Base-by-base conservation (phyloP, 2,329 filamentous ascomycete genomes). In the Penicillium sp. region DNA sequence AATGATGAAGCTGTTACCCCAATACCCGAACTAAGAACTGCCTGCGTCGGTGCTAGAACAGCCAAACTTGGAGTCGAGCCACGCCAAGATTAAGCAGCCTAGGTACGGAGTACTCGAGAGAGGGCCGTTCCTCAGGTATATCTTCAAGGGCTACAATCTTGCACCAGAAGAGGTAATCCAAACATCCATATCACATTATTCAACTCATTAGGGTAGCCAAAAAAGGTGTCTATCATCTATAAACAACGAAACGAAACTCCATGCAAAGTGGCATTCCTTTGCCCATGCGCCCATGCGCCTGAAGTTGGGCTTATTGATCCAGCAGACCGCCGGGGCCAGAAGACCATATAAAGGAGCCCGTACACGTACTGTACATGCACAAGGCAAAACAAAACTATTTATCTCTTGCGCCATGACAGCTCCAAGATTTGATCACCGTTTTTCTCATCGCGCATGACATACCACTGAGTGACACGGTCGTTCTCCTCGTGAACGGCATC, bases 401-500 rank as follows among this genome's bases (percentile, higher is more conserved):
- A 55, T 52, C 45, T 55, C 21, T 51, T 57, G 26, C 61, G 63
- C 69, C 69, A 72, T 26, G 68, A 59, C 47, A 72, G 58, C 47
- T 72, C 69, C 24, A 72, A 44, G 12, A 73, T 60, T 49, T 74
- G 69, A 32, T 71, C 72, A 6, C 63, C 61, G 9, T 64, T 53
- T 37, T 67, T 63, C 31, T 70, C 57, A 19, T 74, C 71, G 28
- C 70, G 68, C 54, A 73, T 70, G 7, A 82, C 67, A 51, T 81
- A 82, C 42, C 78, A 68, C 61, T 83, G 80, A n/a, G 73, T 72
- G 7, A 82, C 67, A 39, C 66, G 67, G 24, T 51, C 54, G 6
- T 72, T 71, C 3, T 62, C 64, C 29, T 72, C 68, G 9, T 70
- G 55, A 34, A 73, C 68, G 1, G 73, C 72, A 33, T 77, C 75